These are phyloP conservation scores for Ustulina deusta DNA, from an alignment of 2,329 filamentous ascomycete genomes.

Conservation along the genomic window DNA sequence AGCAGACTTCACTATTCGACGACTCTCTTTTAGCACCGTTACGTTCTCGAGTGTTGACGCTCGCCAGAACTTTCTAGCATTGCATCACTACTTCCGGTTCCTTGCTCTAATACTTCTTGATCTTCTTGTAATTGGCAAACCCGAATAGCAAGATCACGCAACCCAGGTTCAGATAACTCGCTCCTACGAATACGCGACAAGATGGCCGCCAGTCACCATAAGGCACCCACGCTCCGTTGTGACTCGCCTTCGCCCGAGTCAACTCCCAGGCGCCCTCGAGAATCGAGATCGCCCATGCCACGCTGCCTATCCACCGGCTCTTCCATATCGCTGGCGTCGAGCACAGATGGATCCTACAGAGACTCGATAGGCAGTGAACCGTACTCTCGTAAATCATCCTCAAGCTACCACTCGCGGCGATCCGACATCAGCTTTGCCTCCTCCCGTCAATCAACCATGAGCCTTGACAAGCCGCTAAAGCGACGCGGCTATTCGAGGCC, in stretches of 20 bases:
- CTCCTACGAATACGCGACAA: constrained; percentile 9
- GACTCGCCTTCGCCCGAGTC: constrained; percentile 74
- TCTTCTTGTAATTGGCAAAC: not conserved
- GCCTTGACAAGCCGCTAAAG: constrained; percentile 57
- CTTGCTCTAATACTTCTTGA: not conserved
- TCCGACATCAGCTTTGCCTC: constrained; percentile 58
- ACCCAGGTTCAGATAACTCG: constrained; percentile 7
- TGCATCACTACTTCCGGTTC: constrained; percentile 20
- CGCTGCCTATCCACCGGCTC: constrained; percentile 74
- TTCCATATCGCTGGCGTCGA: constrained; percentile 68
- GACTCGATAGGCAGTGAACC: constrained; percentile 69
- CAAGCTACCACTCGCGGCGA: constrained; percentile 62
- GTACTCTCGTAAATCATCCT: constrained; percentile 74
- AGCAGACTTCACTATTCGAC: constrained; percentile 37
- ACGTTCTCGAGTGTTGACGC: constrained; percentile 16
- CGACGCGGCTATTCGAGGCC: constrained; percentile 89
- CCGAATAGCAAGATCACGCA: constrained; percentile 17
- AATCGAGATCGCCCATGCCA: constrained; percentile 68
- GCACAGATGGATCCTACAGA: constrained; percentile 61
- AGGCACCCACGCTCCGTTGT: constrained; percentile 58
- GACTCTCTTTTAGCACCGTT: constrained; percentile 34
- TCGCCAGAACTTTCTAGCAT: constrained; percentile 14
- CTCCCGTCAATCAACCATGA: constrained; percentile 62
- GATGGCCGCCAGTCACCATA: constrained; percentile 55
- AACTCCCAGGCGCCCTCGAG: constrained; percentile 72